Conservation (phyloP, 805 yeast genomes). For the Saturnispora kantuleensis region DNA sequence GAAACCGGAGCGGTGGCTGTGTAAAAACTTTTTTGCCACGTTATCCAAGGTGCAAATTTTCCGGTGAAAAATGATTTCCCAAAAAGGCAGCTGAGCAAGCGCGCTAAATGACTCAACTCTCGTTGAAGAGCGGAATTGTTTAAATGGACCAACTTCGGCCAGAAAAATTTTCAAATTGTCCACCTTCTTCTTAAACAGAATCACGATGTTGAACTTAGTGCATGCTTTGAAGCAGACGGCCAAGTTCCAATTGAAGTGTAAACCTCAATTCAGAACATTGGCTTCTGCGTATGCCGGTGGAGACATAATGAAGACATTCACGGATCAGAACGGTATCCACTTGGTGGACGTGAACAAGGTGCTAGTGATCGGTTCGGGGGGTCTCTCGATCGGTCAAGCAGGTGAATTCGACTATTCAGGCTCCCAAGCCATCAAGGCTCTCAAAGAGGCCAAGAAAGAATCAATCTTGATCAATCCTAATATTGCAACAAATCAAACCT, state of each 20-base stretch:
- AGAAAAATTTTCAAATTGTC: too few species aligned
- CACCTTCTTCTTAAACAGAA: too few species aligned
- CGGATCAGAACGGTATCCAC: slow-evolving; percentile 50
- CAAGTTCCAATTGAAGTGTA: background rate
- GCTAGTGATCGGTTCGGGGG: slow-evolving; percentile 94
- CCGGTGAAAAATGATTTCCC: background rate
- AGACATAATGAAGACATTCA: slow-evolving; percentile 45
- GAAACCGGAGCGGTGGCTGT: slow-evolving; percentile 9
- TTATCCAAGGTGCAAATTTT: too few species aligned
- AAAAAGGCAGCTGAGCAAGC: background rate
- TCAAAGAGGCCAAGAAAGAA: slow-evolving; percentile 95
- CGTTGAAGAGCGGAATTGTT: background rate
- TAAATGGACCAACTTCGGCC: background rate
- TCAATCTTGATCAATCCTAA: slow-evolving; percentile 94
- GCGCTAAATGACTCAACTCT: background rate
- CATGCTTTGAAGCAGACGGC: slow-evolving; percentile 3
- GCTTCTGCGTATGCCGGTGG: slow-evolving; percentile 48
- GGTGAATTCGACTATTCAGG: slow-evolving; percentile 99
- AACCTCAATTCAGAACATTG: background rate
- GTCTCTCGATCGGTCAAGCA: slow-evolving; percentile 97
- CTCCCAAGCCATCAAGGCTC: slow-evolving; percentile 96
- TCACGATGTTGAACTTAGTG: too few species aligned
- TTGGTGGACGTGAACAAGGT: slow-evolving; percentile 82
- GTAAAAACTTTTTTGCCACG: too few species aligned
- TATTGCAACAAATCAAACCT: slow-evolving; percentile 97